Evolutionary conservation across 2,329 filamentous ascomycete species (phyloP).

Genomic region (Colletotrichum graminicola): DNA sequence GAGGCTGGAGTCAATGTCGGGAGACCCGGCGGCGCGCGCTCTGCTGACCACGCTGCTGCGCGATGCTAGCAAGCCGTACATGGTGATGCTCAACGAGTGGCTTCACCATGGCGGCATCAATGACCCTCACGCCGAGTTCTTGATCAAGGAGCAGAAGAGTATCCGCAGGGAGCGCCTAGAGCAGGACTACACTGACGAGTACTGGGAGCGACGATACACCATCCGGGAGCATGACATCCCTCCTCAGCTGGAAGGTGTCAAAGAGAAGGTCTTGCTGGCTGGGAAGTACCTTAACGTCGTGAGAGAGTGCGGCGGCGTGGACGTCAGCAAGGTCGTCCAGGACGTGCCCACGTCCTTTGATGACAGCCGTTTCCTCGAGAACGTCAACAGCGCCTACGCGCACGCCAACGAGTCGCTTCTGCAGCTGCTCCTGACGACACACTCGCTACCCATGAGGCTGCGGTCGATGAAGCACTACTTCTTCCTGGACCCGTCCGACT

Average conservation of each 20-base stretch:
- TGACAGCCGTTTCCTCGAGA: conserved; percentile 91
- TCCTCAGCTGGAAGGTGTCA: conserved; percentile 89
- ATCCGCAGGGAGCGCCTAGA: conserved; percentile 92
- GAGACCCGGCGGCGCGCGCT: conserved; percentile 87
- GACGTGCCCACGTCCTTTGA: conserved; percentile 95
- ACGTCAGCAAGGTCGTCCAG: conserved; percentile 87
- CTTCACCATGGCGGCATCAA: conserved; percentile 95
- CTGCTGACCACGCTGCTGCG: conserved; percentile 85
- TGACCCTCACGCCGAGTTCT: conserved; percentile 92
- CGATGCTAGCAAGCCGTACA: conserved; percentile 93
- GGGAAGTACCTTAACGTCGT: conserved; percentile 99
- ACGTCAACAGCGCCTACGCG: conserved; percentile 94
- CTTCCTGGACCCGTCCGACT: conserved; percentile 97
- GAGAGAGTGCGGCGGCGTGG: conserved; percentile 94
- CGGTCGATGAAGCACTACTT: conserved; percentile 98
- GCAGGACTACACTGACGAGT: conserved; percentile 98
- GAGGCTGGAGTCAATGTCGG: conserved; percentile 88
- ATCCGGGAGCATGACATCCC: conserved; percentile 92
- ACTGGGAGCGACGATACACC: conserved; percentile 98
- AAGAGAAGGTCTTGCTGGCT: conserved; percentile 93
- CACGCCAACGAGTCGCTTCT: conserved; percentile 95
- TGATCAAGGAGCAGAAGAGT: conserved; percentile 96
- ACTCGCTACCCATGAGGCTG: conserved; percentile 87
- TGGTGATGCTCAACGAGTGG: conserved; percentile 99
- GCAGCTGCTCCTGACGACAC: conserved; percentile 90